A percentile compares a stretch with the other conserved stretches of the same genome.
These are phyloP conservation scores for Trichophyton verrucosum DNA, from an alignment of 2,329 filamentous ascomycete species.

Conservation along the genomic window DNA sequence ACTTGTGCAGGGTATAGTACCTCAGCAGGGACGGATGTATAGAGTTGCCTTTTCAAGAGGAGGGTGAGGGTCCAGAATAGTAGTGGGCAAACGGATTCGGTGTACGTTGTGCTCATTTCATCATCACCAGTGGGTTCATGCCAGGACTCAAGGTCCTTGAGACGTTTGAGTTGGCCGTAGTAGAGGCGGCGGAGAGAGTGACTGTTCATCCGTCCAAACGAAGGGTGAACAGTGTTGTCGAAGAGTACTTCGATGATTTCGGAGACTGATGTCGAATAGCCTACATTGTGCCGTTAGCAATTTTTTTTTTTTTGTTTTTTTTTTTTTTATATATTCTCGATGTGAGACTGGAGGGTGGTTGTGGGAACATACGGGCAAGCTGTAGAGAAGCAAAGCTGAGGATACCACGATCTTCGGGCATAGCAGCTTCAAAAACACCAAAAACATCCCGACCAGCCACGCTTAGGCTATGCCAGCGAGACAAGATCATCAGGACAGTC, in stretches of 20 bases:
- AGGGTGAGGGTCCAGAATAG: constrained; percentile 33
- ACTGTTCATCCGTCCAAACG: constrained; percentile 26
- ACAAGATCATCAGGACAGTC: constrained; percentile 28
- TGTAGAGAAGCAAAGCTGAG: constrained; percentile 26
- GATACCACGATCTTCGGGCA: constrained; percentile 28
- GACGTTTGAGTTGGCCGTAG: constrained; percentile 26
- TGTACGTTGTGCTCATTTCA: constrained; percentile 18
- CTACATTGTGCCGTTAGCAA: neutral
- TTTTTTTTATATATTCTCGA: neutral
- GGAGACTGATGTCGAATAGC: constrained; percentile 27
- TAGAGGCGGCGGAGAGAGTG: constrained; percentile 28
- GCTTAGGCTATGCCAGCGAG: constrained; percentile 32
- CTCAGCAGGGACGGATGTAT: constrained; percentile 31
- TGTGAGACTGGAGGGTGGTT: neutral
- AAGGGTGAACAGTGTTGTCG: constrained; percentile 23
- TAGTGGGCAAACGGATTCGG: constrained; percentile 29
- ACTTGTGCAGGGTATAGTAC: constrained; percentile 31
- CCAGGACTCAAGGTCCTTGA: constrained; percentile 27
- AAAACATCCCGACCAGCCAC: constrained; percentile 30
- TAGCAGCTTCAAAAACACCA: constrained; percentile 27
- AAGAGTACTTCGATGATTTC: constrained; percentile 24
- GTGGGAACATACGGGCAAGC: constrained; percentile 26
- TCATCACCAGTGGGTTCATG: constrained; percentile 19
- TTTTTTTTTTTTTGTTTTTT: too few species aligned
- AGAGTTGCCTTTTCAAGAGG: constrained; percentile 33